Evolutionary conservation across 257 asterid genomes (phyloP), one percentile per base, ranked within the genome.

Genomic region (Solanum pennellii): DNA sequence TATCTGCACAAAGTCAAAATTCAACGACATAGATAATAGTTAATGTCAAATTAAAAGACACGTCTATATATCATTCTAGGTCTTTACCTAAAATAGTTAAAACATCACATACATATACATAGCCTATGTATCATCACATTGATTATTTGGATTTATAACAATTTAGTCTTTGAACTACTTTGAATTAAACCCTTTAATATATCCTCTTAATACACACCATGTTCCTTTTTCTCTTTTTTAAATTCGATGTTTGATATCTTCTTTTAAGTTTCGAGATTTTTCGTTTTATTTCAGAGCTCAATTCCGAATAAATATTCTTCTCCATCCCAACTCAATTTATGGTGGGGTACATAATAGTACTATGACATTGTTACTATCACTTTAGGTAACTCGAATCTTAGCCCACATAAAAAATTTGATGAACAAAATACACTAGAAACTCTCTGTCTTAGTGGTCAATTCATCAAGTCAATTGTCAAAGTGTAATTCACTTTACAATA

Each of bases 51-150:
- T 45, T 13, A 47, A 47, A 1, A 47, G 7, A 47, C 20, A 47
- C 1, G 1, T 47, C 15, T 47, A 14, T 47, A 6, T 47, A 47
- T 5, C 5, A 59, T 47, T 47, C 20, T 59, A 59, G 2, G 3
- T 23, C 1, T 59, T 59, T 59, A 84, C 92, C 89, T 86, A 91
- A 83, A 83, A 89, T 90, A 89, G 88, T 90, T 89, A 87, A 89
- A 52, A 88, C 91, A 87, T 90, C 93, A 93, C 92, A 91, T 91
- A 91, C 88, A 89, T 89, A 85, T 85, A 65, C 88, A 41, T 74
- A 35, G 75, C 85, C 87, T 68, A 45, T 88, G 87, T 90, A 85
- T 89, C 90, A 82, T 86, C 85, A 80, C 88, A 87, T 88, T 88
- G 47, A 87, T 91, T 91, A 56, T 79, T 73, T 85, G 86, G 71